A percentile compares a stretch with the other conserved stretches of the same genome.
phyloP scores from a whole-genome alignment of 2,329 filamentous ascomycete species.

The Mycosphaerella sp. region DNA sequence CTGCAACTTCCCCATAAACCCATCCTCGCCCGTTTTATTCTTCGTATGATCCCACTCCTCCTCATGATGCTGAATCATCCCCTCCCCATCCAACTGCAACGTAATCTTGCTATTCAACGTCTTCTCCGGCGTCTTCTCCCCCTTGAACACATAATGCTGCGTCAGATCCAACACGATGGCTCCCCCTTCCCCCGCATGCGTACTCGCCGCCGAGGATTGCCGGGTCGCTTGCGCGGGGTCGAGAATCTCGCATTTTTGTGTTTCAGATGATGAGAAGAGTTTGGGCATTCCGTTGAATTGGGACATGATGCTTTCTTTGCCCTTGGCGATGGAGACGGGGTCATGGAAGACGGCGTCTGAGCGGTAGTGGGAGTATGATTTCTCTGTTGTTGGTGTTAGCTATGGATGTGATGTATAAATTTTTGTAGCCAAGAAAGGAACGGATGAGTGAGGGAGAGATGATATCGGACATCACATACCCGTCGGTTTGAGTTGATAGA shows the following conservation, averaged over 20 bases:
- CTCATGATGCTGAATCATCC: slow-evolving; percentile 25
- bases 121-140: slow-evolving; percentile 25
- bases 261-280: slow-evolving; percentile 23
- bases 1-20: slow-evolving; percentile 26
- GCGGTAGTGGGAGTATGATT: slow-evolving; percentile 25
- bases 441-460: too few relatives aligned
- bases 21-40: slow-evolving; percentile 26
- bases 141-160: slow-evolving; percentile 29
- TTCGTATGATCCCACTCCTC: slow-evolving; percentile 28
- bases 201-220: slow-evolving; percentile 6
- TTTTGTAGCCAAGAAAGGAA: too few relatives aligned
- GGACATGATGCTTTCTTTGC: slow-evolving; percentile 24
- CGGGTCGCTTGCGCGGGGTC: slow-evolving; percentile 13
- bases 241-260: slow-evolving; percentile 20
- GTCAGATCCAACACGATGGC: slow-evolving; percentile 24
- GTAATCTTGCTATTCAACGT: slow-evolving; percentile 26
- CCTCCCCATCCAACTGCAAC: slow-evolving; percentile 22
- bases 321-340: slow-evolving; percentile 26
- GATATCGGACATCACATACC: not conserved
- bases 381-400: not conserved
- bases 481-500: slow-evolving; percentile 23
- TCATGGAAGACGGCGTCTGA: slow-evolving; percentile 26
- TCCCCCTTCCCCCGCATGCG: slow-evolving; percentile 10
- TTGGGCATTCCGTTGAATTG: slow-evolving; percentile 30
- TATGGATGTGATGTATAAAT: too few relatives aligned